Evolutionary conservation across 805 yeast species (phyloP), one percentile per base, ranked within the genome.

Genomic region (Starmerella stigmatis): DNA sequence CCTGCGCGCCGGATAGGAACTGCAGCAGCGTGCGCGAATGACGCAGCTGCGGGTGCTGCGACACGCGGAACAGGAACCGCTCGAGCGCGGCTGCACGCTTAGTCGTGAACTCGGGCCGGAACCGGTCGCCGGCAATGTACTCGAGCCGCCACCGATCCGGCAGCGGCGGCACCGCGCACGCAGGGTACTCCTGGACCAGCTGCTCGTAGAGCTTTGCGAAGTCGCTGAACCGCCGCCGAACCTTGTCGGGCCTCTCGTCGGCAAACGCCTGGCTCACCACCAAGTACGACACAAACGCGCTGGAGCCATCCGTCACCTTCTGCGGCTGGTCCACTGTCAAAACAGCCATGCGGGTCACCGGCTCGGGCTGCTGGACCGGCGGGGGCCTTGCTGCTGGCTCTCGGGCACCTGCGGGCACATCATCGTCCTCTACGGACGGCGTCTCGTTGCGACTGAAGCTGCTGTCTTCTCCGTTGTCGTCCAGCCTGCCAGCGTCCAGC

Each of bases 121-220:
- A 89, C 30, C 97, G 71, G 57, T 89, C 96, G 10, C 98, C 97
- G 30, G 94, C 86, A 43, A 89, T 72, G 63, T 92, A 89, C 61
- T 89, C 95, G 55, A 89, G 69, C 49, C 94, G 75, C 66, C 83
- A 84, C 62, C 86, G 88, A 50, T 89, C 94, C 0, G 98, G 98
- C 44, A 89, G 69, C 12, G 97, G 96, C 1, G 98, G 98, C 0
- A 89, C 76, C 12, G 92, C 75, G 48, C 84, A 71, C 4, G 92
- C 82, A 0, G 96, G 95, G 60, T 70, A 82, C 59, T 88, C 96
- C 53, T 76, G 79, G 41, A 71, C 61, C 44, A 89, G 67, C 46
- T 85, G 78, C 49, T 80, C 82, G 62, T 80, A 83, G 19, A 89
- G 70, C 53, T 80, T 76, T 47, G 81, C 74, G 62, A 89, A 85